Conservation (phyloP, 768 basidiomycete genomes). For the Suillus clintonianus region DNA sequence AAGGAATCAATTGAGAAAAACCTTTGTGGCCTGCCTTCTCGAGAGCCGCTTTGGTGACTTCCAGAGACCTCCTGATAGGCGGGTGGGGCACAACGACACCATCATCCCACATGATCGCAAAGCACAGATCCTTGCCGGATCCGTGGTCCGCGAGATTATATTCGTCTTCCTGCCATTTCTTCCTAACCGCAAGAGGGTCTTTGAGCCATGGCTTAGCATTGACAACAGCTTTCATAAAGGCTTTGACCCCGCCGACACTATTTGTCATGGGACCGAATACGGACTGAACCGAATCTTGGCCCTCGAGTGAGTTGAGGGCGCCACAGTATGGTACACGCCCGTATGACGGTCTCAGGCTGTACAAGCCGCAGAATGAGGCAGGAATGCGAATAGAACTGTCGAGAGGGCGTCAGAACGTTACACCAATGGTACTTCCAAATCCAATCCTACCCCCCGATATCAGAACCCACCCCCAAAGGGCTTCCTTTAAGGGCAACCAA, state of each 20-base stretch:
- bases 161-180: conserved; percentile 60
- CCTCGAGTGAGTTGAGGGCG: conserved; percentile 63
- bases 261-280: conserved; percentile 73
- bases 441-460: conserved; percentile 65
- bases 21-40: conserved; percentile 65
- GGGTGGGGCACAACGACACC: conserved; percentile 61
- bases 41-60: conserved; percentile 56
- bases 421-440: background rate
- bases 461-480: conserved; percentile 70
- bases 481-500: conserved; percentile 54
- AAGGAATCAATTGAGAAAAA: conserved; percentile 23
- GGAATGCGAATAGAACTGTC: conserved; percentile 73
- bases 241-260: conserved; percentile 59
- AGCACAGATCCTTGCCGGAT: conserved; percentile 49
- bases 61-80: conserved; percentile 61
- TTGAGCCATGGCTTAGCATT: conserved; percentile 62
- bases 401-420: background rate
- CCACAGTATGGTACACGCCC: conserved; percentile 72
- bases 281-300: conserved; percentile 71
- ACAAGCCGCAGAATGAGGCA: conserved; percentile 64
- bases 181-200: conserved; percentile 60
- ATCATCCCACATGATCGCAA: conserved; percentile 70
- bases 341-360: conserved; percentile 70
- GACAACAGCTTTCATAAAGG: conserved; percentile 66
- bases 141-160: conserved; percentile 62